Evolutionary conservation across 1,284 basidiomycete genomes (phyloP).

Genomic region (Cerrena zonata): DNA sequence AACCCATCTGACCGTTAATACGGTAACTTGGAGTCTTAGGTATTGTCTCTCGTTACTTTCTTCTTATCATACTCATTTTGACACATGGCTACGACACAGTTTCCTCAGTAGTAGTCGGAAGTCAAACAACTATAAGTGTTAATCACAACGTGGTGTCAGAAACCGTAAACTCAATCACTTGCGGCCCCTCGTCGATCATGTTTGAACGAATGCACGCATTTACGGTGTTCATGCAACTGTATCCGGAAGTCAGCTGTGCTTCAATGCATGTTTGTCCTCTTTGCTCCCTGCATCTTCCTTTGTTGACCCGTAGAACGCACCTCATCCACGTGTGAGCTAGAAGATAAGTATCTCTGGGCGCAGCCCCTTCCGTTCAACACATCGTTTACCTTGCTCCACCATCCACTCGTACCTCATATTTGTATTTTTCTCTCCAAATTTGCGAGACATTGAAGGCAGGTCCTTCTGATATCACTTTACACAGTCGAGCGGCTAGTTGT

Average conservation of each 20-base stretch:
- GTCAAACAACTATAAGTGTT: no score
- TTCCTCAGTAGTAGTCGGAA: no score
- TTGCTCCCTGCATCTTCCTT: background rate
- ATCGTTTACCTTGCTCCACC: background rate
- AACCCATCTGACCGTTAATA: no score
- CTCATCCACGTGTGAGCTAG: background rate
- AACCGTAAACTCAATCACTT: background rate
- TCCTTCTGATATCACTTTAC: background rate
- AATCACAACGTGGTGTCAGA: no score
- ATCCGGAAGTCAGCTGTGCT: background rate
- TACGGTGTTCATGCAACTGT: background rate
- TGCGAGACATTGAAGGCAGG: background rate
- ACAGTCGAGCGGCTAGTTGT: background rate
- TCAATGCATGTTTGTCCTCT: background rate
- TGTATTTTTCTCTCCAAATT: background rate
- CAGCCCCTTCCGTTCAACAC: background rate
- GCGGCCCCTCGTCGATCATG: background rate
- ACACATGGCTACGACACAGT: no score
- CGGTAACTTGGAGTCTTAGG: no score
- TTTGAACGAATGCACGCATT: background rate
- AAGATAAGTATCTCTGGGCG: background rate
- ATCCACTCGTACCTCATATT: background rate
- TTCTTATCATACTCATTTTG: no score
- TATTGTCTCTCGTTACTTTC: no score
- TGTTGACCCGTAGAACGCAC: background rate